Conservation (phyloP, 257 asterid species). For the Lycium ferocissimum region DNA sequence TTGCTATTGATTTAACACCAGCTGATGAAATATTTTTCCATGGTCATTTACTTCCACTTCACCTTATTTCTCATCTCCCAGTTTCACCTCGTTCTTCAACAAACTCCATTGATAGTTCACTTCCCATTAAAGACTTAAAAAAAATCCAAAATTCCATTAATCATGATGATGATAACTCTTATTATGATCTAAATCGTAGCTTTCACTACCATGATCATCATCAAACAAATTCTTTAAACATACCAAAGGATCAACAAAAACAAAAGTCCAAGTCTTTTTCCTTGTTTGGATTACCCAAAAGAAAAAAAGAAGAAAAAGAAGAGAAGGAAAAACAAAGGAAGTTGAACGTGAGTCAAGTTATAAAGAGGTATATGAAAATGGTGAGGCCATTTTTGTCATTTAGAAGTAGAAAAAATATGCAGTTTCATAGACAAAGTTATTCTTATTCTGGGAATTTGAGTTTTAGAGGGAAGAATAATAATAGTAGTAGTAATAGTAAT, state of each 20-base stretch:
- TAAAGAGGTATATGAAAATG: constrained; percentile 70
- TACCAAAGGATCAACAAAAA: constrained; percentile 36
- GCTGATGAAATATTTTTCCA: constrained; percentile 94
- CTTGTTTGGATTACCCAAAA: constrained; percentile 54
- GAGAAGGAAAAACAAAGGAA: constrained; percentile 51
- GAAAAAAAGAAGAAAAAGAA: constrained; percentile 50
- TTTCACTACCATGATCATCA: not conserved
- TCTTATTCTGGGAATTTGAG: constrained; percentile 76
- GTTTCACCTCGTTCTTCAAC: constrained; percentile 77
- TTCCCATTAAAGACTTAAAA: constrained; percentile 55
- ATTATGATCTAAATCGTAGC: constrained; percentile 23
- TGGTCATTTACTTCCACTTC: constrained; percentile 95
- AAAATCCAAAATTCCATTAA: constrained; percentile 28
- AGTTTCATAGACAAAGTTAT: constrained; percentile 45
- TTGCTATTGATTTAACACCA: constrained; percentile 81
- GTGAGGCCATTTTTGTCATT: constrained; percentile 62
- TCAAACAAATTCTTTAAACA: constrained; percentile 17
- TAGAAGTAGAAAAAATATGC: constrained; percentile 36
- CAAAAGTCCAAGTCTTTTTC: constrained; percentile 68
- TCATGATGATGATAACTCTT: constrained; percentile 2
- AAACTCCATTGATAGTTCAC: constrained; percentile 65
- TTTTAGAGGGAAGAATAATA: constrained; percentile 46
- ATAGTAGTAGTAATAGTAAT: constrained; percentile 37
- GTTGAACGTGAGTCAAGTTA: constrained; percentile 47
- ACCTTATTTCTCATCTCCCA: constrained; percentile 71